Evolutionary conservation across 306 rosid genomes (phyloP).

Genomic region (Astragalus glycyphyllos): DNA sequence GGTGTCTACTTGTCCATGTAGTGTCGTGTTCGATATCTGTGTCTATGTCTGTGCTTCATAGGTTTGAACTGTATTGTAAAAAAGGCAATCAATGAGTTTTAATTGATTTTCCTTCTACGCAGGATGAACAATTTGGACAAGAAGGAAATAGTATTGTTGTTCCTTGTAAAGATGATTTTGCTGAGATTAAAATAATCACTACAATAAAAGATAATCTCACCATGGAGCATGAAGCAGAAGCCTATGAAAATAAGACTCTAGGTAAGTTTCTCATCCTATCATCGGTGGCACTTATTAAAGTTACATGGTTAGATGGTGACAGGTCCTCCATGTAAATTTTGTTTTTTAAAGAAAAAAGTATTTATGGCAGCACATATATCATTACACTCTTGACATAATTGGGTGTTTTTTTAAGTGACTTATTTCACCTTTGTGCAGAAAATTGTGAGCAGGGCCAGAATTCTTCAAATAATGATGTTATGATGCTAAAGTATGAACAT

Average conservation of each 20-base stretch:
- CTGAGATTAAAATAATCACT: slow-evolving; percentile 45
- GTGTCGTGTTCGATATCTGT: too few relatives aligned
- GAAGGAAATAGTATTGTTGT: slow-evolving; percentile 43
- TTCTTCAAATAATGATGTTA: slow-evolving; percentile 42
- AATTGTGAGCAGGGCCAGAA: slow-evolving; percentile 42
- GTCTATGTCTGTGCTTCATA: too few relatives aligned
- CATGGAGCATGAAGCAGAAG: slow-evolving; percentile 42
- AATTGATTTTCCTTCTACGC: slow-evolving; percentile 46
- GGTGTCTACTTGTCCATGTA: too few relatives aligned
- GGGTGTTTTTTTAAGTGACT: neutral
- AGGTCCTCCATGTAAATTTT: too few relatives aligned
- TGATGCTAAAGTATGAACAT: slow-evolving; percentile 41
- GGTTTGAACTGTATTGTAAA: slow-evolving; percentile 1
- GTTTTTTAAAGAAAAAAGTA: too few relatives aligned
- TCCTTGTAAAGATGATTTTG: slow-evolving; percentile 44
- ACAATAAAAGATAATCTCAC: slow-evolving; percentile 38
- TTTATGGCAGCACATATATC: too few relatives aligned
- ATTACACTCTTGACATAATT: too few relatives aligned
- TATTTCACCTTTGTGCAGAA: slow-evolving; percentile 53
- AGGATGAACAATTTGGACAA: slow-evolving; percentile 54
- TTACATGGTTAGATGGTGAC: too few relatives aligned
- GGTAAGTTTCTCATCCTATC: slow-evolving; percentile 52
- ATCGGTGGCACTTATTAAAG: neutral
- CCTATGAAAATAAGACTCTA: slow-evolving; percentile 37
- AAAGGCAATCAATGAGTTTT: slow-evolving; percentile 38